Base-by-base conservation (phyloP, 2,329 filamentous ascomycete species). In the Akanthomyces uredinophilus region DNA sequence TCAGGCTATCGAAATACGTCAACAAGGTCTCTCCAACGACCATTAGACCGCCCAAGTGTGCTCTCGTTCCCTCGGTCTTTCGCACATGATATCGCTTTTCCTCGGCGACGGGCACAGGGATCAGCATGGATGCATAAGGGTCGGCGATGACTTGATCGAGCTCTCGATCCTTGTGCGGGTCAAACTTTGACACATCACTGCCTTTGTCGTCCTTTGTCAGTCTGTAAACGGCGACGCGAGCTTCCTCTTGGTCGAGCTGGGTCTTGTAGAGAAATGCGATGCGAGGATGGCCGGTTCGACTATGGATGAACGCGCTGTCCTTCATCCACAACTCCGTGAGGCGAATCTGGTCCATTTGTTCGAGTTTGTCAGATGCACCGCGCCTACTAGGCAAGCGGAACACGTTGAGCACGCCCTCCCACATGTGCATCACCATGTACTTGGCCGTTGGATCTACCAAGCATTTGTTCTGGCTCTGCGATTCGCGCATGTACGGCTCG, bases 1-100 rank as follows among this genome's bases (percentile, higher is more conserved):
- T 90, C 39, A 89, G 82, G 64, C 92, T 90, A 69, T 96, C 90
- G 63, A 95, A 87, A 72, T 98, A 98, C 10, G 88, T 85, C 63
- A 99, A 83, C 2, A 87, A 87, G 0, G 91, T 96, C 75, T 93
- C 90, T 22, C 90, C 90, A 8, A 94, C 81, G 2, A 93, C 84
- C 47, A 95, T 79, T 4, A 93, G 74, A 6, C 91, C 91, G 16
- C 89, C 89, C 51, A 86, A 68, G 63, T 86, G 82, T n/a, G 85
- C 81, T 61, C 80, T 82, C 5, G 80, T 76, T 13, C 78, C 74
- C 29, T 80, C 77, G 29, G 77, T 78, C 63, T 87, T 83, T 64
- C 84, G 81, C 35, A 83, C 79, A 66, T 85, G 81, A 69, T 88
- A 86, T 60, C 85, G 79, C 69, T 86, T 87, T 56, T 82, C 79